These are phyloP conservation scores for Juncus inflexus DNA, from an alignment of 176 grass and related monocot species.

Conservation along the genomic window DNA sequence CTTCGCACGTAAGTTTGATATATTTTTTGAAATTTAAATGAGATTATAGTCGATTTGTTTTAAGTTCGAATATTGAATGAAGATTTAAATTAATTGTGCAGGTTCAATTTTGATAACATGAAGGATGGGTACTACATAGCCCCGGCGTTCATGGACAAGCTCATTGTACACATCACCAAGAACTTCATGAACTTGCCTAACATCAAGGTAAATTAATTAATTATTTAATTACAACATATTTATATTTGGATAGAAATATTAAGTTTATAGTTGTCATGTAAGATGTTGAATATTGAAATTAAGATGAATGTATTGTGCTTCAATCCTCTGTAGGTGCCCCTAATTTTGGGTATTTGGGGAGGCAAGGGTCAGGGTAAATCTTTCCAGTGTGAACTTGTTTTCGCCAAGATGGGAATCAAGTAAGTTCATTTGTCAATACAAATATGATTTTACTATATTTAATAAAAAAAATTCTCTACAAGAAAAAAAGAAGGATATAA, in stretches of 20 bases:
- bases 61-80: too few species aligned
- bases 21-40: neutral
- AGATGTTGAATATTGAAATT: too few species aligned
- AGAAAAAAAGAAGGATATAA: too few species aligned
- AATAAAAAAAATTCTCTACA: too few species aligned
- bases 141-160: constrained; percentile 90
- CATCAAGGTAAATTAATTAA: constrained; percentile 54
- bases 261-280: neutral
- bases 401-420: constrained; percentile 96
- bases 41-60: neutral
- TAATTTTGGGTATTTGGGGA: constrained; percentile 98
- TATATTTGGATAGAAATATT: constrained; percentile 1
- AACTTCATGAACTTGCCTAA: constrained; percentile 96
- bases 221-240: neutral
- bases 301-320: neutral
- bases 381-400: constrained; percentile 93
- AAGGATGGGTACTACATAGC: constrained; percentile 77
- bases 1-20: constrained; percentile 34
- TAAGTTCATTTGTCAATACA: constrained; percentile 12
- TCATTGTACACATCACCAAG: constrained; percentile 87
- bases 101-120: constrained; percentile 56
- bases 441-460: too few species aligned
- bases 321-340: constrained; percentile 45
- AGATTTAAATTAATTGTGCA: neutral
- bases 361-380: constrained; percentile 99